Evolutionary conservation across 2,329 filamentous ascomycete genomes (phyloP).

Genomic region (Cordyceps javanica): DNA sequence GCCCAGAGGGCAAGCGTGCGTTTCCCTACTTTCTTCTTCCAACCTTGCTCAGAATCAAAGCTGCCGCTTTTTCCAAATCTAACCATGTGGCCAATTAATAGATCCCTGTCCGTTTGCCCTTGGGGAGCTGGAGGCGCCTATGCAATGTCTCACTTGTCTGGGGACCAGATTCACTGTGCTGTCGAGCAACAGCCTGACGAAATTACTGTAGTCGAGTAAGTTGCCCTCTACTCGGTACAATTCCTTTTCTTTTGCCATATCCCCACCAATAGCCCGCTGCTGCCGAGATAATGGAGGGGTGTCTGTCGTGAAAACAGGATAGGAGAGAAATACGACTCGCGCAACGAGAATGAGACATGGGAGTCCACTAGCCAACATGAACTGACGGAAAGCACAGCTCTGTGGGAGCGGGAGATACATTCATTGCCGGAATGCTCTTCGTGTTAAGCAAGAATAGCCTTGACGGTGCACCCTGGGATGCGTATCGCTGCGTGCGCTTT

Average conservation of each 20-base stretch:
- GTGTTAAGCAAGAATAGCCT: slow-evolving; percentile 33
- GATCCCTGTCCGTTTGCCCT: slow-evolving; percentile 48
- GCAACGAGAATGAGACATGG: neutral
- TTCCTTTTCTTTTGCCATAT: neutral
- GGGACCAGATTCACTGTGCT: slow-evolving; percentile 29
- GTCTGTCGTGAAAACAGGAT: neutral
- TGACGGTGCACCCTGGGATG: slow-evolving; percentile 38
- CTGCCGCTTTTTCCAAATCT: neutral
- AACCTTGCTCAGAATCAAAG: neutral
- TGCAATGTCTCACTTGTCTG: slow-evolving; percentile 24
- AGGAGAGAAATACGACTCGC: neutral
- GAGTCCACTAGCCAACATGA: slow-evolving; percentile 8
- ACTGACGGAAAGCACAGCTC: slow-evolving; percentile 39
- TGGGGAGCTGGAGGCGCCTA: slow-evolving; percentile 50
- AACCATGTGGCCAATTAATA: slow-evolving; percentile 18
- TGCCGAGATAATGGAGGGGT: neutral
- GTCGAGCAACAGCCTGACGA: slow-evolving; percentile 33
- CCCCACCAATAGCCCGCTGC: neutral
- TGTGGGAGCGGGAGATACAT: slow-evolving; percentile 70
- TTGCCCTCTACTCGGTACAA: neutral
- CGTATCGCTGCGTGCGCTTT: slow-evolving; percentile 46
- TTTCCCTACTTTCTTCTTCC: slow-evolving; percentile 8
- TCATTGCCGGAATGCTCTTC: slow-evolving; percentile 66
- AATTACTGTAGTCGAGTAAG: slow-evolving; percentile 52
- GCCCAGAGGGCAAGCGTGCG: slow-evolving; percentile 39